Percentiles rank a stretch among this genome's conserved stretches.
phyloP scores from a whole-genome alignment of 148 eudicot species.

The Camellia japonica region DNA sequence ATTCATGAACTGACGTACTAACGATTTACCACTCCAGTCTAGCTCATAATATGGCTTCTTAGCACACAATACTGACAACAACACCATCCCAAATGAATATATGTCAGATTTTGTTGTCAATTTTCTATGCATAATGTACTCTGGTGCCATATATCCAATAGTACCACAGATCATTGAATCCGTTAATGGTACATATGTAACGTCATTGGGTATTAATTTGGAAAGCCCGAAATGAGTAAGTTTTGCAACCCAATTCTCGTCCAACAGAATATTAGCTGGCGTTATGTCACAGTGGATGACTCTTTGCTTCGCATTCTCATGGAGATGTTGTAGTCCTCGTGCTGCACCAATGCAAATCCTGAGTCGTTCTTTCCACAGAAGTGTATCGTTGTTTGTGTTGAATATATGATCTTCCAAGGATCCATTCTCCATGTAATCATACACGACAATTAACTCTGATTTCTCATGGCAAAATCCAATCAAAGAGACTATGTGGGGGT shows the following conservation, averaged over 20 bases:
- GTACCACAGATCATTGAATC: background rate
- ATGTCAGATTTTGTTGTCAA: constrained; percentile 22
- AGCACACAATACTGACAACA: constrained; percentile 17
- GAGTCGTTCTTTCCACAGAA: too few species aligned
- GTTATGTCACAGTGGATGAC: background rate
- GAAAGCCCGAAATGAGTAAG: constrained; percentile 7
- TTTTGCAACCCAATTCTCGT: constrained; percentile 21
- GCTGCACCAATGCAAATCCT: too few species aligned
- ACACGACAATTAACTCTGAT: too few species aligned
- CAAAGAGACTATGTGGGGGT: too few species aligned
- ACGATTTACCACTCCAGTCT: constrained; percentile 1
- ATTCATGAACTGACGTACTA: constrained; percentile 14
- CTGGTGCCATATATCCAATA: constrained; percentile 18
- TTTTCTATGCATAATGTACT: background rate
- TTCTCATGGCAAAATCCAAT: too few species aligned
- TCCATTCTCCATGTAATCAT: too few species aligned
- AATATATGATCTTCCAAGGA: too few species aligned
- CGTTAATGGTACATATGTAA: background rate
- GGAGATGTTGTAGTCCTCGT: too few species aligned
- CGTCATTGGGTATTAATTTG: too few species aligned
- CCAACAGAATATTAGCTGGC: constrained; percentile 11
- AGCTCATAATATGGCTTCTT: background rate
- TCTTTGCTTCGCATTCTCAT: background rate
- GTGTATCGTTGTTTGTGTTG: too few species aligned
- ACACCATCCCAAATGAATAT: constrained; percentile 24